Base-by-base conservation (phyloP, 495 filamentous ascomycete genomes). In the Penicillium mononematosum region DNA sequence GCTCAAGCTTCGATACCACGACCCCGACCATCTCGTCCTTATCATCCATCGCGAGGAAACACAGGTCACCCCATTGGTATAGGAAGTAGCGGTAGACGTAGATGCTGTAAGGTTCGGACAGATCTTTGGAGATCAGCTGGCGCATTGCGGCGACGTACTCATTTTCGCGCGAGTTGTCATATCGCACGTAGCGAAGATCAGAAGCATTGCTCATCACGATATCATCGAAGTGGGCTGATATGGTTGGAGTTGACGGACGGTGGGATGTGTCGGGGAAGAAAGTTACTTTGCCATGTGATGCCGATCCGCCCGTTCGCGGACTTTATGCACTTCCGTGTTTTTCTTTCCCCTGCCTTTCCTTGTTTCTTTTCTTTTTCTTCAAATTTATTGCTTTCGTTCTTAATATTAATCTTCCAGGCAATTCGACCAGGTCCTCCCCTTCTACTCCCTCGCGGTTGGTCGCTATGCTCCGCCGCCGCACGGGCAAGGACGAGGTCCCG, bases 51-150 rank as follows among this genome's bases (percentile, higher is more conserved):
- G 90, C 88, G 81, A 98, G 90, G 70, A 89, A 98, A 66, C 95
- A 98, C 20, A 99, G 78, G 62, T 98, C 87, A 19, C 89, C 90
- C 95, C 95, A 99, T 85, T 97, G 90, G 70, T 94, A 97, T 17
- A 99, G 79, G 67, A 99, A 99, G 76, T 98, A 99, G 27, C 95
- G 85, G 76, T 98, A 99, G 48, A 99, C 95, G 74, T 98, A 99
- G 68, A 99, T 97, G 75, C 94, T 98, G 74, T 99, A 99, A 2
- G 95, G 95, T 69, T 99, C 95, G 56, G 93, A 97, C 27, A 99
- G 84, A 68, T 98, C 95, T 58, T 93, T 94, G 27, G 92, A 96
- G 68, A 99, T 99, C 66, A 99, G 74, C 53, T 91, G 84, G 50
- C 95, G 84, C 75, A 99, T 98, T 22, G 89, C 83, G 45, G 91